Evolutionary conservation across 306 rosid genomes (phyloP).

Genomic region (Senna siamea): DNA sequence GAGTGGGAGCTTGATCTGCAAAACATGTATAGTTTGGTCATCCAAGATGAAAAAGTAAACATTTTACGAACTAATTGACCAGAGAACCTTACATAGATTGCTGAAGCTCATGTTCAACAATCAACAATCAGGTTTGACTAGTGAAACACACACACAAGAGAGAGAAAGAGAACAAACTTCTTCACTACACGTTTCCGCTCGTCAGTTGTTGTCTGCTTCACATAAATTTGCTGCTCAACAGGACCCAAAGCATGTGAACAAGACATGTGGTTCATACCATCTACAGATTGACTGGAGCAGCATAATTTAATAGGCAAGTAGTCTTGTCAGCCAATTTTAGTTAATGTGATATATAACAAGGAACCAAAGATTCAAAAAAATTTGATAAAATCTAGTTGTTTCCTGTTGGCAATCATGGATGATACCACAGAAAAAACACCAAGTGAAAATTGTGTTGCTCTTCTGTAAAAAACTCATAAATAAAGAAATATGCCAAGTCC

Average conservation of each 20-base stretch:
- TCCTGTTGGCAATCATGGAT: slow-evolving; percentile 2
- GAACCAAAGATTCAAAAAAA: slow-evolving; percentile 7
- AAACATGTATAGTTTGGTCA: slow-evolving; percentile 26
- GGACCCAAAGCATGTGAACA: slow-evolving; percentile 41
- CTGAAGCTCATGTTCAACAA: slow-evolving; percentile 34
- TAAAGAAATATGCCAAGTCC: slow-evolving; percentile 8
- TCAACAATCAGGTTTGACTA: slow-evolving; percentile 23
- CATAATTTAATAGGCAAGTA: slow-evolving; percentile 37
- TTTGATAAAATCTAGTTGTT: not conserved
- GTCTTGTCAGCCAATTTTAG: slow-evolving; percentile 20
- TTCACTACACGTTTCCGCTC: slow-evolving; percentile 51
- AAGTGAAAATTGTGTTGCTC: slow-evolving; percentile 1
- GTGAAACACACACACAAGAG: slow-evolving; percentile 16
- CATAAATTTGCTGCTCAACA: slow-evolving; percentile 45
- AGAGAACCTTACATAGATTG: slow-evolving; percentile 28
- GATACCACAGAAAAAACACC: slow-evolving; percentile 16
- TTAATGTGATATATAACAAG: slow-evolving; percentile 1
- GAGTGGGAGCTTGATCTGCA: slow-evolving; percentile 63
- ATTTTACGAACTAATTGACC: slow-evolving; percentile 15
- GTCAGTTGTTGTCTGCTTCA: slow-evolving; percentile 49
- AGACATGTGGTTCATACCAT: slow-evolving; percentile 46
- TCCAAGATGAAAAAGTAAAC: slow-evolving; percentile 33
- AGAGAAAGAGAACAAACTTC: slow-evolving; percentile 54
- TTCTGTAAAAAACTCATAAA: slow-evolving; percentile 15
- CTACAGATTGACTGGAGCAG: slow-evolving; percentile 51